These are phyloP conservation scores for Didymella arachidicola DNA, from an alignment of 2,329 filamentous ascomycete species.

Conservation along the genomic window DNA sequence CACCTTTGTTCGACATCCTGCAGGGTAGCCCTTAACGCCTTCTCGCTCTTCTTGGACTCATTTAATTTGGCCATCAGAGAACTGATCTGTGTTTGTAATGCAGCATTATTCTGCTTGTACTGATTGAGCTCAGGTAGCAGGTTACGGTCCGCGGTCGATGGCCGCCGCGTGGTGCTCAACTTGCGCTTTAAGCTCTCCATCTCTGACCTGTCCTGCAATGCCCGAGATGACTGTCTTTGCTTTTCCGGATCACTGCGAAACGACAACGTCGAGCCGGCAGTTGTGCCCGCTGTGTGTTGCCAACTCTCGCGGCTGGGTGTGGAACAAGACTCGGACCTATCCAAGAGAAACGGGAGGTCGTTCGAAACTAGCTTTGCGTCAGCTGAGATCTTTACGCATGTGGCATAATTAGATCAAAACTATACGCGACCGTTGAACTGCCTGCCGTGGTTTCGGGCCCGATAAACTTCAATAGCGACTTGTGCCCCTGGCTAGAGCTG, in stretches of 20 bases:
- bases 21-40: constrained; percentile 40
- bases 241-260: constrained; percentile 37
- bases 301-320: constrained; percentile 33
- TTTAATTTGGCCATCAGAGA: constrained; percentile 52
- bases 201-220: constrained; percentile 37
- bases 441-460: constrained; percentile 14
- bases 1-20: constrained; percentile 46
- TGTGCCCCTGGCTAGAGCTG: constrained; percentile 15
- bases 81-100: constrained; percentile 47
- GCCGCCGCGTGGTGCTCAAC: constrained; percentile 44
- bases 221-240: constrained; percentile 35
- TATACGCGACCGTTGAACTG: constrained; percentile 15
- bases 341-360: constrained; percentile 37
- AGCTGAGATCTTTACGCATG: constrained; percentile 24
- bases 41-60: constrained; percentile 49
- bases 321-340: constrained; percentile 32
- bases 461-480: constrained; percentile 18
- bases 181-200: constrained; percentile 52
- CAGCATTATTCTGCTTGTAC: constrained; percentile 48
- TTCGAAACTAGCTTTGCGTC: constrained; percentile 36
- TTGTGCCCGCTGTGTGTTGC: constrained; percentile 30
- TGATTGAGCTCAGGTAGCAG: constrained; percentile 50
- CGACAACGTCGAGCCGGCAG: constrained; percentile 32
- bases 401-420: constrained; percentile 21
- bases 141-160: constrained; percentile 46